Conservation (phyloP, 177 flowering plant species). For the Vitis hybrid region DNA sequence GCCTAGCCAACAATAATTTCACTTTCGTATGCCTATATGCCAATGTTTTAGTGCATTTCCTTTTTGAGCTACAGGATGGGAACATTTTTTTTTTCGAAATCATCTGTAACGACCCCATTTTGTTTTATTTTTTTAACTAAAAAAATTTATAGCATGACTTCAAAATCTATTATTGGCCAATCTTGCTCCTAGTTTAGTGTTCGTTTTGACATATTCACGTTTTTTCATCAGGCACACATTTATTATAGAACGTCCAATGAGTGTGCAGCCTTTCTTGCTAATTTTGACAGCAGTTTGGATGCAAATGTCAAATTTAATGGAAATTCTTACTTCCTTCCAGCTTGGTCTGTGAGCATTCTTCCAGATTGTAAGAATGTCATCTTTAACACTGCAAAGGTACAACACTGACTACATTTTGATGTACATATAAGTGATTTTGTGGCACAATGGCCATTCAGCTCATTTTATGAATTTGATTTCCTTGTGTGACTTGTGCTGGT, state of each 20-base stretch:
- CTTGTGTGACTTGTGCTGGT: background rate
- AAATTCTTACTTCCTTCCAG: constrained; percentile 34
- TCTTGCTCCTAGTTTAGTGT: background rate
- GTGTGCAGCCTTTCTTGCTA: constrained; percentile 58
- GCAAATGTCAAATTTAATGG: constrained; percentile 43
- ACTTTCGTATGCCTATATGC: too few relatives aligned
- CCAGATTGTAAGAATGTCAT: constrained; percentile 46
- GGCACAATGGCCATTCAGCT: background rate
- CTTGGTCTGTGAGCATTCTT: constrained; percentile 57
- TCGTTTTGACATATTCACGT: background rate
- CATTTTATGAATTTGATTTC: background rate
- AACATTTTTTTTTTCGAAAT: background rate
- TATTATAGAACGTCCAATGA: constrained; percentile 32
- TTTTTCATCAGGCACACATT: constrained; percentile 38
- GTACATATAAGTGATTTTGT: background rate
- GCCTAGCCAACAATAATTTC: too few relatives aligned
- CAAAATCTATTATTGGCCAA: background rate
- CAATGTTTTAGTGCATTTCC: background rate
- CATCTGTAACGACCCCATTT: too few relatives aligned
- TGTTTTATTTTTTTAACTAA: too few relatives aligned
- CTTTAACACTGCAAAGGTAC: constrained; percentile 45
- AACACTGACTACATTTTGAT: background rate
- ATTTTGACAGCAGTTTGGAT: constrained; percentile 25
- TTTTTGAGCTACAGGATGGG: background rate
- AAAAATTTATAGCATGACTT: too few relatives aligned